Evolutionary conservation across 257 asterid genomes (phyloP).

Genomic region (Anisodus acutangulus): DNA sequence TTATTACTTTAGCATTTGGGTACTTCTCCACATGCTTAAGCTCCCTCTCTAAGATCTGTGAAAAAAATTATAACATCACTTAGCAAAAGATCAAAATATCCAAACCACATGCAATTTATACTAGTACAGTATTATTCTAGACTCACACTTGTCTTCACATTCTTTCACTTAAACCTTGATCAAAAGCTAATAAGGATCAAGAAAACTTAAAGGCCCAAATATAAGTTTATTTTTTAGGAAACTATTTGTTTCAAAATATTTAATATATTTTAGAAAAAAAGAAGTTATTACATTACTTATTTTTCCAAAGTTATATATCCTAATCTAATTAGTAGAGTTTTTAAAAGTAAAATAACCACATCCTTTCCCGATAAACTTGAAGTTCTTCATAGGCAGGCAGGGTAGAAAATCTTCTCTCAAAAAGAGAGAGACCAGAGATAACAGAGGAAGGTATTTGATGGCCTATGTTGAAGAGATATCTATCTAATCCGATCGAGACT

Average conservation of each 20-base stretch:
- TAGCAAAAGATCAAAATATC: neutral
- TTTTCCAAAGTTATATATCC: no score
- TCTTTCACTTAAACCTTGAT: neutral
- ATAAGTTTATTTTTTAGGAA: neutral
- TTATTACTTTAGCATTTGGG: slow-evolving; percentile 77
- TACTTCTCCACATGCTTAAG: slow-evolving; percentile 56
- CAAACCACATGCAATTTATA: neutral
- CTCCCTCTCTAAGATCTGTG: slow-evolving; percentile 64
- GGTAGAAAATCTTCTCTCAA: no score
- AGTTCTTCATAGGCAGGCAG: no score
- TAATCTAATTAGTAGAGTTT: neutral
- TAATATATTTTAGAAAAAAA: no score
- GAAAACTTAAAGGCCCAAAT: neutral
- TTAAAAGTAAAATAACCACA: no score
- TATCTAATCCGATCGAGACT: no score
- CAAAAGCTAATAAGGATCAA: neutral
- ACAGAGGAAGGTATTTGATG: no score
- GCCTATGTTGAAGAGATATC: no score
- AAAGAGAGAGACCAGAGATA: no score
- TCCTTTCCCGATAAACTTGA: no score
- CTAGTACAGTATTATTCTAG: neutral
- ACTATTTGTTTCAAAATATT: neutral
- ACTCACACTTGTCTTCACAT: neutral
- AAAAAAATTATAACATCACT: neutral
- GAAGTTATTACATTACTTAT: neutral